phyloP scores from a whole-genome alignment of 2,329 filamentous ascomycete species.

The Ophiosphaerella korrae region DNA sequence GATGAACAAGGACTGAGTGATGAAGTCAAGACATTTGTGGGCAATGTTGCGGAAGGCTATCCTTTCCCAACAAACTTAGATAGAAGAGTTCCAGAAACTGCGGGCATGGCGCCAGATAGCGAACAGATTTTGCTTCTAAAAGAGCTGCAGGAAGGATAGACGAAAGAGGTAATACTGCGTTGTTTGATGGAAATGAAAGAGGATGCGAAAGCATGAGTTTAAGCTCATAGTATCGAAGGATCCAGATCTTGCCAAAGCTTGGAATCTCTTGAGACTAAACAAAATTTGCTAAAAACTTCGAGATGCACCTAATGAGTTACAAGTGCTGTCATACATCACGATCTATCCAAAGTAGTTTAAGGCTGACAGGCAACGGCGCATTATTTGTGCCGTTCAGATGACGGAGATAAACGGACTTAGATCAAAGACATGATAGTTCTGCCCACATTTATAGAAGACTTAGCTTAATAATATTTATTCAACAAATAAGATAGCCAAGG shows the following conservation, averaged over 20 bases:
- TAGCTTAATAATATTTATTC: not conserved
- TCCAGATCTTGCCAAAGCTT: too few species aligned
- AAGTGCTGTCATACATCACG: too few species aligned
- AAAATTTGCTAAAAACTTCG: too few species aligned
- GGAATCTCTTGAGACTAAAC: too few species aligned
- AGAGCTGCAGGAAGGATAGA: constrained; percentile 52
- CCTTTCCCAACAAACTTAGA: constrained; percentile 68
- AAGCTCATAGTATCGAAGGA: too few species aligned
- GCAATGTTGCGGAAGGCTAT: constrained; percentile 63
- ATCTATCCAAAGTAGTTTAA: too few species aligned
- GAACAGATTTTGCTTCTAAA: constrained; percentile 60
- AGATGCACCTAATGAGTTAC: too few species aligned
- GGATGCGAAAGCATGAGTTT: constrained; percentile 31
- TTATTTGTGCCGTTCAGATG: too few species aligned
- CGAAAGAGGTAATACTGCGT: constrained; percentile 47
- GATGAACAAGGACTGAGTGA: constrained; percentile 46
- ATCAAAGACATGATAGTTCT: too few species aligned
- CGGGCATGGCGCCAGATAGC: constrained; percentile 65
- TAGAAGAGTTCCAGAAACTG: constrained; percentile 58
- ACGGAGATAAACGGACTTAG: too few species aligned
- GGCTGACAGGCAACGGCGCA: too few species aligned
- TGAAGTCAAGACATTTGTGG: constrained; percentile 55
- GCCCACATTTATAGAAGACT: too few species aligned
- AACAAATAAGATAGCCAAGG: not conserved
- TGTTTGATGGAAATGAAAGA: constrained; percentile 48